Evolutionary conservation across 805 yeast genomes (phyloP), one percentile per base, ranked within the genome.

Genomic region (Hanseniaspora clermontiae): DNA sequence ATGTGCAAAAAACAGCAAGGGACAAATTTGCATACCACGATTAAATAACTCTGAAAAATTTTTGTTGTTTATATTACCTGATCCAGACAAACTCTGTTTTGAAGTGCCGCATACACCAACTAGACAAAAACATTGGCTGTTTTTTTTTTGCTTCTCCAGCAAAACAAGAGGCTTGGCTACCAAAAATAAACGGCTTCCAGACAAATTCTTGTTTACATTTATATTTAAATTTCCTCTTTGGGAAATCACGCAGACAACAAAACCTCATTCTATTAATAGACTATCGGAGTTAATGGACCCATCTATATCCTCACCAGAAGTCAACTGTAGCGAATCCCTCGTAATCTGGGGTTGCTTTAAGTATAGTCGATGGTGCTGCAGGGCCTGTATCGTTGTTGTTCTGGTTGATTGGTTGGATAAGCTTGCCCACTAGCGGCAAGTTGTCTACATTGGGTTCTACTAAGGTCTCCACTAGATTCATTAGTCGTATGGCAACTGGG

Each of bases 351-450:
- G 51, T 34, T 17, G n/a, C 17, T 14, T 36, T 54, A 9, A 27
- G 17, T 15, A 42, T 36, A 11, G 36, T 27, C 8, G 42, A 24
- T 27, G 52, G 56, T 14, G 56, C 56, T 59, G 62, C 70, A 1
- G 68, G 64, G 0, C 87, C 88, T 0, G 88, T 83, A 63, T 83
- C 88, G 62, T 83, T 82, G 60, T 82, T 80, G 47, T 77, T 72
- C 62, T 82, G 86, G 42, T 68, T 63, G 40, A 70, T 75, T 1
- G 89, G 88, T 64, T 83, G 89, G 8, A 82, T 64, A 42, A 81
- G 61, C 2, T 78, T 78, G n/a, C 60, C 37, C 3, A 46, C 20
- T 11, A 46, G 12, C 2, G 51, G 40, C 10, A 38, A 37, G 11
- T 19, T 31, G 2, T 34, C 27, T 3, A 32, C 20, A 46, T n/a